Evolutionary conservation across 768 basidiomycete species (phyloP).

Genomic region (Austroboletus eburneus): DNA sequence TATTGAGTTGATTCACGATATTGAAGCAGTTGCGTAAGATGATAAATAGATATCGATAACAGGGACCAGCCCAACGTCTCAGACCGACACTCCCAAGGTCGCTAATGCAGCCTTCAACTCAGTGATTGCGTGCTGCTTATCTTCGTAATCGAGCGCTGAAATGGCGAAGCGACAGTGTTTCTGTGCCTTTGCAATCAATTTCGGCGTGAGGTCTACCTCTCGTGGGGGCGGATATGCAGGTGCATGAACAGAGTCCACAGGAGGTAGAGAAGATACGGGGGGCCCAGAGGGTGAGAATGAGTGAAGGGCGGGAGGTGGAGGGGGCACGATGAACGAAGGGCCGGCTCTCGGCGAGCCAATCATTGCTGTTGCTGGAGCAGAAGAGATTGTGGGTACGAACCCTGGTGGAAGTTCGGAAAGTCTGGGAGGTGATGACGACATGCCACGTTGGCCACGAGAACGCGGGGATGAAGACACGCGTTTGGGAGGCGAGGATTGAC

Average conservation of each 20-base stretch:
- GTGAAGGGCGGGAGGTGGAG: slow-evolving; percentile 16
- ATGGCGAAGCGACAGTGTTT: slow-evolving; percentile 93
- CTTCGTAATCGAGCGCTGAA: slow-evolving; percentile 94
- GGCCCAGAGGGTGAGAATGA: slow-evolving; percentile 7
- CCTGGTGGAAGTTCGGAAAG: slow-evolving; percentile 26
- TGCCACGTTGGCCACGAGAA: slow-evolving; percentile 4
- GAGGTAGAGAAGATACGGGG: background rate
- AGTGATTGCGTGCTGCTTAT: slow-evolving; percentile 77
- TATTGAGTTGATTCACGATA: background rate
- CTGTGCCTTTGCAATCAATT: slow-evolving; percentile 70
- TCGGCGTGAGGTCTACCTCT: slow-evolving; percentile 52
- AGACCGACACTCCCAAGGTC: slow-evolving; percentile 50
- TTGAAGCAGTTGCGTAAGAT: background rate
- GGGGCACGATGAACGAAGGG: slow-evolving; percentile 12
- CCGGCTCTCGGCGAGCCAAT: slow-evolving; percentile 7
- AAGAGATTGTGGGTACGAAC: slow-evolving; percentile 24
- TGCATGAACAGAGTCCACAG: slow-evolving; percentile 6
- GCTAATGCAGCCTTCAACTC: slow-evolving; percentile 77
- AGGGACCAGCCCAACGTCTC: slow-evolving; percentile 8
- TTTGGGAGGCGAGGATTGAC: slow-evolving; percentile 11
- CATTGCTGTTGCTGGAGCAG: slow-evolving; percentile 9
- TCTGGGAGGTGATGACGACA: slow-evolving; percentile 14
- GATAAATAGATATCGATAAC: slow-evolving; percentile 3
- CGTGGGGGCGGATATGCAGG: slow-evolving; percentile 21
- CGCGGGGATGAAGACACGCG: slow-evolving; percentile 10